Base-by-base conservation (phyloP, 163 green algal genomes). In the Volvox carteri region DNA sequence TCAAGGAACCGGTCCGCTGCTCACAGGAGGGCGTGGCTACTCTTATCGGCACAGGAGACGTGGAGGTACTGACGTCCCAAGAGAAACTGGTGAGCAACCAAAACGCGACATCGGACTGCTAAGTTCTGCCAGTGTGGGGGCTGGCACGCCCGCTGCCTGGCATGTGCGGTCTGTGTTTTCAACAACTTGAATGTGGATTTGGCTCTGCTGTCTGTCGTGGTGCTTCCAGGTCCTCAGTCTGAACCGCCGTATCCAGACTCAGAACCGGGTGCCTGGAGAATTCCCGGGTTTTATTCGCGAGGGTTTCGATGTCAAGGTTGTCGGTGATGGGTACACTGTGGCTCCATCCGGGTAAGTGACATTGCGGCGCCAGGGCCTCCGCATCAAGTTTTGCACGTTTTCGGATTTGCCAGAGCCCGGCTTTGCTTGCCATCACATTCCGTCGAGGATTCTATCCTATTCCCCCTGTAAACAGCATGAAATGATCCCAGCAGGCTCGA, bases 271-370 rank as follows among this genome's bases (percentile, higher is more conserved):
- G 1, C 97, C 98, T 0, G 39, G 70, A 1, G 96, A 97, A 44
- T 99, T 99, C 85, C 98, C 98, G 0, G 90, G 75, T 1, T 99
- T 99, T 88, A 92, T 99, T 9, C 91, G 97, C 5, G 93, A 98
- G 84, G 98, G 97, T 39, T 99, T 97, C 90, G 93, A 99, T 78
- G 96, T 99, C 78, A 96, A 94, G 42, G 92, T 98, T 7, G 48
- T 98, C 0, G 95, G 90, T 2, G 94, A 97, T 37, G 94, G 92
- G 4, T 98, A 96, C 84, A 50, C 33, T 6, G 65, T 62, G 19
- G 80, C 84, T 6, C 46, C 67, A 1, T 87, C 84, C 8, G 89
- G 91, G 85, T 93, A 46, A 86, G 91, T 75, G 18, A 5, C 48
- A 58, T 58, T 58, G 48, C 48, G 12, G 14, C 14, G 48, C 48